Evolutionary conservation across 2,329 filamentous ascomycete genomes (phyloP).

Genomic region (Botrytis medusae): DNA sequence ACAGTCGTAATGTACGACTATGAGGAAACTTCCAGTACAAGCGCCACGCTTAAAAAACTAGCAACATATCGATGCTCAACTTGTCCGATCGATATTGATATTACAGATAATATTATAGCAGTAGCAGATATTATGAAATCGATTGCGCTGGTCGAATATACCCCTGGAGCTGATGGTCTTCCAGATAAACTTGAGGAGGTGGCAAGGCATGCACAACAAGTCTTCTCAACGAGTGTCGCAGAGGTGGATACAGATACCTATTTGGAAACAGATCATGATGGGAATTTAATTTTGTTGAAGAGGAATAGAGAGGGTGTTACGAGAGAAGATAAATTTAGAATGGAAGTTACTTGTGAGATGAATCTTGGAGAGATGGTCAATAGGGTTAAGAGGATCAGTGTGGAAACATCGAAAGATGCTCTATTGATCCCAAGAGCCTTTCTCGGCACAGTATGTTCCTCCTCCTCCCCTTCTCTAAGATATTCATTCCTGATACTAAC

Average conservation of each 20-base stretch:
- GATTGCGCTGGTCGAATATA: conserved; percentile 73
- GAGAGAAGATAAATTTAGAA: conserved; percentile 66
- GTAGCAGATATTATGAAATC: conserved; percentile 95
- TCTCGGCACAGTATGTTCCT: conserved; percentile 72
- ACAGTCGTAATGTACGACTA: conserved; percentile 67
- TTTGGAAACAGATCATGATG: conserved; percentile 81
- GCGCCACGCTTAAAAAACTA: conserved; percentile 63
- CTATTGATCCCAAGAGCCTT: conserved; percentile 81
- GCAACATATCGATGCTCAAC: conserved; percentile 80
- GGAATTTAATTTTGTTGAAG: conserved; percentile 80
- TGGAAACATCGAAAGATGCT: conserved; percentile 62
- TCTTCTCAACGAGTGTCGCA: conserved; percentile 78
- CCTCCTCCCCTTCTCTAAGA: background rate
- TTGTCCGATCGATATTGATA: conserved; percentile 76
- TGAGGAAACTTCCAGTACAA: conserved; percentile 54
- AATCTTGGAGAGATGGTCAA: conserved; percentile 93
- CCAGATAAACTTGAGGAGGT: conserved; percentile 68
- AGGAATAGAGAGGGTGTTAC: conserved; percentile 72
- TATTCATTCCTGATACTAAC: background rate
- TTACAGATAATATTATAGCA: conserved; percentile 73
- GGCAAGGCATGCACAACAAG: conserved; percentile 75
- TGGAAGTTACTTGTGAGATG: conserved; percentile 78
- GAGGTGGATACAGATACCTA: conserved; percentile 72
- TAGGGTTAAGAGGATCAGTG: conserved; percentile 71
- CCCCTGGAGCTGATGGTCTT: conserved; percentile 55